phyloP scores from a whole-genome alignment of 2,329 filamentous ascomycete genomes.

The Penicillium hordei region DNA sequence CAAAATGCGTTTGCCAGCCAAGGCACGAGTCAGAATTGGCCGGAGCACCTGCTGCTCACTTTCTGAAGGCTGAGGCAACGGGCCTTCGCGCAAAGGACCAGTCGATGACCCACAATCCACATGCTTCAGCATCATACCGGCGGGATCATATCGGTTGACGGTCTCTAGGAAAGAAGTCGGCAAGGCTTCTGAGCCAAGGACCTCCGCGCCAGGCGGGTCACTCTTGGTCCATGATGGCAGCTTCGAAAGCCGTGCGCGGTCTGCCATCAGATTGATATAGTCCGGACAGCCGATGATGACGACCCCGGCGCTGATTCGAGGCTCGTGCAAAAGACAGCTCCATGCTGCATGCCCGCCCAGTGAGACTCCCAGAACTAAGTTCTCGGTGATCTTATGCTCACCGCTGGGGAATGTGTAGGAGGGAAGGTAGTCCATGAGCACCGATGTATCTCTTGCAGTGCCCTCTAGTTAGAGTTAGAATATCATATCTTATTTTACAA shows the following conservation, averaged over 20 bases:
- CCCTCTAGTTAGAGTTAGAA: conserved; percentile 45
- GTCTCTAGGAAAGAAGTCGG: conserved; percentile 65
- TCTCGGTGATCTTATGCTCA: conserved; percentile 53
- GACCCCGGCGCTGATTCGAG: conserved; percentile 73
- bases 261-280: conserved; percentile 74
- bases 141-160: conserved; percentile 70
- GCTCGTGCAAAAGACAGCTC: conserved; percentile 77
- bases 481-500: not conserved
- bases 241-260: conserved; percentile 73
- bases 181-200: conserved; percentile 77
- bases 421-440: conserved; percentile 75
- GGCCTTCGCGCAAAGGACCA: conserved; percentile 30
- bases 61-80: conserved; percentile 41
- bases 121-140: conserved; percentile 66
- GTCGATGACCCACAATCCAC: conserved; percentile 24
- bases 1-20: conserved; percentile 56
- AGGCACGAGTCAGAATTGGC: conserved; percentile 42
- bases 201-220: conserved; percentile 58
- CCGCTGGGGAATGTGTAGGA: conserved; percentile 66
- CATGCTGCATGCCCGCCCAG: conserved; percentile 86
- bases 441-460: conserved; percentile 71
- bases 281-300: conserved; percentile 88
- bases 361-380: conserved; percentile 78
- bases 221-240: conserved; percentile 59
- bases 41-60: conserved; percentile 46